A percentile compares a stretch with the other conserved stretches of the same genome.
Conservation (phyloP, 2,329 filamentous ascomycete species). For the Neofusicoccum cordaticola region DNA sequence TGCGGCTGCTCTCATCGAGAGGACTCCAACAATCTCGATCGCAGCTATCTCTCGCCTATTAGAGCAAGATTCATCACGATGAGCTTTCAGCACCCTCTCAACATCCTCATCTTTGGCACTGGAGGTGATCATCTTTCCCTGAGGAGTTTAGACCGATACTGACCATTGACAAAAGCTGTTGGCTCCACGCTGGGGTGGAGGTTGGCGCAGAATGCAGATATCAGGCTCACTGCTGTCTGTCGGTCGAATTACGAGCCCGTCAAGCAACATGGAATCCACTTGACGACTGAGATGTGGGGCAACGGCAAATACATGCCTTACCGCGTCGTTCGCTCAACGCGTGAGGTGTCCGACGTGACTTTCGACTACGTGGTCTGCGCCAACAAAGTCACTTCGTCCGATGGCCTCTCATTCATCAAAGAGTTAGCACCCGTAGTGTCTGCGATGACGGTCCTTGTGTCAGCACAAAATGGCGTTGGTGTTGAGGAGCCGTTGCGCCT, state of each 20-base stretch:
- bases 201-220: conserved; percentile 25
- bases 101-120: conserved; percentile 16
- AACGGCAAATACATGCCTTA: conserved; percentile 22
- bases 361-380: conserved; percentile 26
- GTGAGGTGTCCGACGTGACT: conserved; percentile 11
- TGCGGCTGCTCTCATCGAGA: too few relatives aligned
- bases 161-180: conserved; percentile 18
- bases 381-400: conserved; percentile 23
- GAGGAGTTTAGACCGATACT: too few relatives aligned
- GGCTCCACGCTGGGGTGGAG: conserved; percentile 26
- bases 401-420: conserved; percentile 17
- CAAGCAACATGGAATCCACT: conserved; percentile 18
- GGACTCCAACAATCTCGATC: too few relatives aligned
- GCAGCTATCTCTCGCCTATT: too few relatives aligned
- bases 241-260: conserved; percentile 24
- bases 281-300: conserved; percentile 25
- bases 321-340: conserved; percentile 19
- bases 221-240: conserved; percentile 24
- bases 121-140: too few relatives aligned
- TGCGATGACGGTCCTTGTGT: conserved; percentile 21
- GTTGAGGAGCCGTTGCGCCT: conserved; percentile 22
- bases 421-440: conserved; percentile 19
- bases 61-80: too few relatives aligned
- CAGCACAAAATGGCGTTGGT: conserved; percentile 25
- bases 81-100: conserved; percentile 1